These are phyloP conservation scores for Fusarium sp. DNA, from an alignment of 2,329 filamentous ascomycete species.

Conservation along the genomic window DNA sequence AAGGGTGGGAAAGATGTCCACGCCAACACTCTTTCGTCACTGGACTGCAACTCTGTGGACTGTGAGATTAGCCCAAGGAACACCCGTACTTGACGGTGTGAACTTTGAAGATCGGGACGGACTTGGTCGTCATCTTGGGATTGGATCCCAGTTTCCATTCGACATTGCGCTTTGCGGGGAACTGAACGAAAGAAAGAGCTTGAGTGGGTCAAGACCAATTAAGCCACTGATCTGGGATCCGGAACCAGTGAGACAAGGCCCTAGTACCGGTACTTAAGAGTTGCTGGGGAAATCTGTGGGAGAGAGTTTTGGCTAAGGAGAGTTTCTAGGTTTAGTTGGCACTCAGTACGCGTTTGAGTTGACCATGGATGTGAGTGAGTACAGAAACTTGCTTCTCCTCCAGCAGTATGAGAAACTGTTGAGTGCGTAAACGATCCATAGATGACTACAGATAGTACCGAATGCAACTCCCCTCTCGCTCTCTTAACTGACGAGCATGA, in stretches of 20 bases:
- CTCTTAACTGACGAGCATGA: constrained; percentile 21
- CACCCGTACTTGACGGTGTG: constrained; percentile 44
- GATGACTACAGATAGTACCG: not conserved
- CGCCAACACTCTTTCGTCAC: constrained; percentile 38
- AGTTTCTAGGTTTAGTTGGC: not conserved
- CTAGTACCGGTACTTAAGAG: constrained; percentile 21
- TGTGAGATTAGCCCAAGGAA: constrained; percentile 37
- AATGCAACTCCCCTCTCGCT: not conserved
- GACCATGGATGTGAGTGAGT: not conserved
- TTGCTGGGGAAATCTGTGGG: constrained; percentile 4
- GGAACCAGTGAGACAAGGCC: constrained; percentile 35
- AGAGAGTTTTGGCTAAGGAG: constrained; percentile 19
- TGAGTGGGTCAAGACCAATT: constrained; percentile 36
- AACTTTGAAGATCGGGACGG: constrained; percentile 47
- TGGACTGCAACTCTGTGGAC: constrained; percentile 33
- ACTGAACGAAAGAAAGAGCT: constrained; percentile 16
- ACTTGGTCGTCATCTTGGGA: constrained; percentile 31
- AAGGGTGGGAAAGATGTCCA: constrained; percentile 14
- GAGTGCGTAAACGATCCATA: not conserved
- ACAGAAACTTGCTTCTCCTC: not conserved
- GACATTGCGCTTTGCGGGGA: constrained; percentile 42
- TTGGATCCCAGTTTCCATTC: constrained; percentile 18
- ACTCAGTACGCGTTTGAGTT: not conserved
- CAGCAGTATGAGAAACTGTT: not conserved
- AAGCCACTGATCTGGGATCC: constrained; percentile 42